phyloP scores from a whole-genome alignment of 148 eudicot species.

The Nepenthes gracilis region DNA sequence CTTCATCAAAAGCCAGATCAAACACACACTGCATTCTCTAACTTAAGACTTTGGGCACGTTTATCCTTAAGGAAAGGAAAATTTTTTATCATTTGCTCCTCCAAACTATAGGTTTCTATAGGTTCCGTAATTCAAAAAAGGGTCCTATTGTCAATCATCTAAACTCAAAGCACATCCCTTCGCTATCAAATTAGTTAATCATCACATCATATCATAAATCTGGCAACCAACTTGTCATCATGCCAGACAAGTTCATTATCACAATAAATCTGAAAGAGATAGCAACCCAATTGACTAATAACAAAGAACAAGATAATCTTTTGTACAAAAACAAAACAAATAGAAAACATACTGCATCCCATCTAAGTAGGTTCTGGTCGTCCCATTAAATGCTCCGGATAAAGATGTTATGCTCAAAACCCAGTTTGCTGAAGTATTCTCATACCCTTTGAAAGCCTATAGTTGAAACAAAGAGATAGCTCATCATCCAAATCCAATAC shows the following conservation, averaged over 20 bases:
- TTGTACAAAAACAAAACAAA: background rate
- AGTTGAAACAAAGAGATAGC: slow-evolving; percentile 1
- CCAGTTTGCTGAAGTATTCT: slow-evolving; percentile 68
- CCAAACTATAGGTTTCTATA: no score
- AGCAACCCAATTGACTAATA: no score
- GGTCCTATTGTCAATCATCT: no score
- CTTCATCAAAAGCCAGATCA: no score
- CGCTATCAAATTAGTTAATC: background rate
- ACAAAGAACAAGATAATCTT: no score
- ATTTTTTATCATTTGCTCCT: no score
- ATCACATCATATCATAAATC: background rate
- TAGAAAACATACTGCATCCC: slow-evolving; percentile 83
- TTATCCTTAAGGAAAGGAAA: no score
- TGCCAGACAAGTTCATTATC: background rate
- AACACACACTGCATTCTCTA: no score
- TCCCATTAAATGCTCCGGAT: slow-evolving; percentile 94
- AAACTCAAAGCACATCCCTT: background rate
- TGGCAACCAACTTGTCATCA: no score
- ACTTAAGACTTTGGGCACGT: background rate
- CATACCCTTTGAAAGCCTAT: slow-evolving; percentile 74
- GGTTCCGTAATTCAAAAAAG: no score
- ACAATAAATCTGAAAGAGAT: background rate
- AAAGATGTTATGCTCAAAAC: slow-evolving; percentile 76
- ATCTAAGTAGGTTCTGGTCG: slow-evolving; percentile 84
- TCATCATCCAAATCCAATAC: no score